These are phyloP conservation scores for Dendrocalamus sinicus DNA, from an alignment of 176 grass and related monocot species.

Conservation along the genomic window DNA sequence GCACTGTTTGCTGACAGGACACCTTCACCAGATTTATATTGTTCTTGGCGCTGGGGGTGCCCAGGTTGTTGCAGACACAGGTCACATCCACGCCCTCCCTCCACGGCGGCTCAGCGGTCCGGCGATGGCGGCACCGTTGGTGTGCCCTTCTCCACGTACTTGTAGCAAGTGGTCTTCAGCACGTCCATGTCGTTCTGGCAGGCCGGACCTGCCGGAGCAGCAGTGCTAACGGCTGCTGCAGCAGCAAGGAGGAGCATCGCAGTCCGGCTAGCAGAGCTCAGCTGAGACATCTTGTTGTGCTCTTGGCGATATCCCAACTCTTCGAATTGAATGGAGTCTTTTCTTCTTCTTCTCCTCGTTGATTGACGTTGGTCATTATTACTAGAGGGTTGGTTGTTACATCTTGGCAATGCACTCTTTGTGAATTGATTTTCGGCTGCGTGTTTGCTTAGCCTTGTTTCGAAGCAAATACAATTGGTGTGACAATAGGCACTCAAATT, in stretches of 20 bases:
- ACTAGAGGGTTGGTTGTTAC: background rate
- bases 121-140: background rate
- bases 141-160: conserved; percentile 25
- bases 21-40: conserved; percentile 34
- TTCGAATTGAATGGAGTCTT: background rate
- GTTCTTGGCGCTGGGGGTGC: background rate
- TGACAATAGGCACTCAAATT: too few relatives aligned
- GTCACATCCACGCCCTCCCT: background rate
- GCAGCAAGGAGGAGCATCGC: conserved; percentile 22
- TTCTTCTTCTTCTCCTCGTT: background rate
- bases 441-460: conserved; percentile 7
- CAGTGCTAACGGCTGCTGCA: background rate
- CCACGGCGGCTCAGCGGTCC: conserved; percentile 25
- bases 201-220: background rate
- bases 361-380: too few relatives aligned
- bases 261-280: conserved; percentile 3
- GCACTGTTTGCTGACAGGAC: conserved; percentile 37
- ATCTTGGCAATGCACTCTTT: background rate
- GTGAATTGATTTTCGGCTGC: conserved; percentile 27
- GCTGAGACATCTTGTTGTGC: conserved; percentile 18
- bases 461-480: background rate
- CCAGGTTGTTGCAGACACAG: conserved; percentile 41
- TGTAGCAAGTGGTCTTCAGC: conserved; percentile 29
- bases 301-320: background rate
- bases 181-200: conserved; percentile 15